A percentile compares a stretch with the other conserved stretches of the same genome.
Evolutionary conservation across 2,329 filamentous ascomycete genomes (phyloP).

Genomic region (Hymenoscyphus infarciens): DNA sequence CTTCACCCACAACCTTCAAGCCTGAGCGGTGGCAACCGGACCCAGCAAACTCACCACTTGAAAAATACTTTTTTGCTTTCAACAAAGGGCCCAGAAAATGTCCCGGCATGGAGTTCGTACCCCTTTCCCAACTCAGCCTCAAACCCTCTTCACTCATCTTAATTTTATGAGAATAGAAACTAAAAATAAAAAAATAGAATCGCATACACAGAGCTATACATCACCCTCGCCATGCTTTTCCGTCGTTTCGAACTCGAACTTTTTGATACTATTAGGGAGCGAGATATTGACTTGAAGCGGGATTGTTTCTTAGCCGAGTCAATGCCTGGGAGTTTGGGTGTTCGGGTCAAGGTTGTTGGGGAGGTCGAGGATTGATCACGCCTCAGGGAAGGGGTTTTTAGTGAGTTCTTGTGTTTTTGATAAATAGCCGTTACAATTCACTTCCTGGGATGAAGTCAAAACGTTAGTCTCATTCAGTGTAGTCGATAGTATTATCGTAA

Average conservation of each 20-base stretch:
- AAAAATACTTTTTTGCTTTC: slow-evolving; percentile 25
- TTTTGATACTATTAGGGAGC: slow-evolving; percentile 17
- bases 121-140: no score
- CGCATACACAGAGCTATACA: slow-evolving; percentile 24
- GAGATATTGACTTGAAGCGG: slow-evolving; percentile 22
- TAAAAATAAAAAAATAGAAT: slow-evolving; percentile 14
- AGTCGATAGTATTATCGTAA: no score
- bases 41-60: slow-evolving; percentile 22
- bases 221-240: slow-evolving; percentile 21
- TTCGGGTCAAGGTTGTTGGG: slow-evolving; percentile 1
- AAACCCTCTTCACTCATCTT: neutral
- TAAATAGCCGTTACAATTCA: no score
- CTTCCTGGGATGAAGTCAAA: no score
- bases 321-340: neutral
- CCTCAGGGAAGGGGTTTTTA: no score
- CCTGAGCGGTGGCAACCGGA: slow-evolving; percentile 40
- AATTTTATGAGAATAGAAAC: neutral
- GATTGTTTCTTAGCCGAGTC: slow-evolving; percentile 18
- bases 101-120: slow-evolving; percentile 23
- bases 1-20: slow-evolving; percentile 26
- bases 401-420: no score
- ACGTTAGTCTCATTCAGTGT: no score
- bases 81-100: slow-evolving; percentile 24
- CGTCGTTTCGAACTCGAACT: slow-evolving; percentile 20
- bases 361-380: neutral